phyloP scores from a whole-genome alignment of 2,329 filamentous ascomycete genomes.

The Colletotrichum lentis region DNA sequence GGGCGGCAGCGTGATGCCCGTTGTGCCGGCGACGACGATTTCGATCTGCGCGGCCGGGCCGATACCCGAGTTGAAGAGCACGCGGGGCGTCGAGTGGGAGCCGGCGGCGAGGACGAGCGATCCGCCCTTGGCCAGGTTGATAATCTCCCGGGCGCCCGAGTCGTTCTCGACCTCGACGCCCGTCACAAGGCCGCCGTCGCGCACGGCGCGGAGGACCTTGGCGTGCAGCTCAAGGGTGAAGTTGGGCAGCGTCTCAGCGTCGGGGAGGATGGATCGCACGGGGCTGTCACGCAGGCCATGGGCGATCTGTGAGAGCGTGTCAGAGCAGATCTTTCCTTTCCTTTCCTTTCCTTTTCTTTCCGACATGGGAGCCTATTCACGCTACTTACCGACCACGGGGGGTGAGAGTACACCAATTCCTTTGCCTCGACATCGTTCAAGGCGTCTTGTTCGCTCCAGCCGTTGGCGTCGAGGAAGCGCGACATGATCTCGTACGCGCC shows the following conservation, averaged over 20 bases:
- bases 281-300: slow-evolving; percentile 39
- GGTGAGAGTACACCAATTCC: slow-evolving; percentile 38
- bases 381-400: slow-evolving; percentile 35
- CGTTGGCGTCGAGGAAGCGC: slow-evolving; percentile 35
- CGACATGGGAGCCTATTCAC: background rate
- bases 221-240: slow-evolving; percentile 43
- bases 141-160: slow-evolving; percentile 27
- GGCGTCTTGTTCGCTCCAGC: slow-evolving; percentile 37
- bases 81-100: slow-evolving; percentile 62
- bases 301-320: slow-evolving; percentile 19
- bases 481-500: slow-evolving; percentile 36
- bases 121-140: slow-evolving; percentile 37
- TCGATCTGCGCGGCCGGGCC: slow-evolving; percentile 59
- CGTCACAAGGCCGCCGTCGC: slow-evolving; percentile 46
- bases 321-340: too few species aligned
- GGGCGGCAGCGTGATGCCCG: slow-evolving; percentile 38
- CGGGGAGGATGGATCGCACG: slow-evolving; percentile 50
- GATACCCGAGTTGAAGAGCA: slow-evolving; percentile 66
- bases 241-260: slow-evolving; percentile 50
- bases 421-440: slow-evolving; percentile 37
- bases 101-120: slow-evolving; percentile 52
- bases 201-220: slow-evolving; percentile 39
- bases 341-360: too few species aligned
- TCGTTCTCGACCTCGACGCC: slow-evolving; percentile 44
- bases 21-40: slow-evolving; percentile 56